A percentile compares a stretch with the other conserved stretches of the same genome.
These are phyloP conservation scores for Artemisia argyi DNA, from an alignment of 129 eudicot species.

Conservation along the genomic window DNA sequence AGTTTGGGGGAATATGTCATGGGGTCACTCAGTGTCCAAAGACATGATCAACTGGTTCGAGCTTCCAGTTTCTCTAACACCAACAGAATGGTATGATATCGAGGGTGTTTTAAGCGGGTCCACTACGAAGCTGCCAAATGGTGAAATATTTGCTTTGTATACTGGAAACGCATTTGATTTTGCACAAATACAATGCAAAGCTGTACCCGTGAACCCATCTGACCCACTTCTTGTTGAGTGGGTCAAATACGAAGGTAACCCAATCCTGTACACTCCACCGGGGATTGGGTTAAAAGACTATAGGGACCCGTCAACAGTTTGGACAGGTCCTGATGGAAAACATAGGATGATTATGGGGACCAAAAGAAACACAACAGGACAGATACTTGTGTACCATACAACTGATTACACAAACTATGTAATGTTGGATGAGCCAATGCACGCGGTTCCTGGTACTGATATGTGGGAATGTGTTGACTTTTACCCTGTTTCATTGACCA, in stretches of 20 bases:
- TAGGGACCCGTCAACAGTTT: constrained; percentile 88
- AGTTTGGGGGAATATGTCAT: constrained; percentile 87
- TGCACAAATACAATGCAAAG: constrained; percentile 72
- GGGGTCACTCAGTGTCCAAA: constrained; percentile 89
- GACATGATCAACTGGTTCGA: constrained; percentile 76
- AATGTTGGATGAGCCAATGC: constrained; percentile 56
- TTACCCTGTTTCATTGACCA: constrained; percentile 69
- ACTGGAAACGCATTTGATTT: constrained; percentile 59
- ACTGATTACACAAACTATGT: constrained; percentile 56
- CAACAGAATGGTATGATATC: constrained; percentile 71
- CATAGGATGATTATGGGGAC: constrained; percentile 80
- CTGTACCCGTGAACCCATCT: constrained; percentile 68
- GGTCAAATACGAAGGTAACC: constrained; percentile 74
- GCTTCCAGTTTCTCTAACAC: constrained; percentile 68
- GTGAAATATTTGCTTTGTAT: constrained; percentile 67
- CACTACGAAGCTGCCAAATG: constrained; percentile 74
- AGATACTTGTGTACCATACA: constrained; percentile 62
- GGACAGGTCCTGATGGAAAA: constrained; percentile 74
- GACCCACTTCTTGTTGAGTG: constrained; percentile 90
- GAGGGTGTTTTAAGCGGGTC: constrained; percentile 91
- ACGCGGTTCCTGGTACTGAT: constrained; percentile 81
- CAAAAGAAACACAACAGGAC: constrained; percentile 55
- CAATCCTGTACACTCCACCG: constrained; percentile 73
- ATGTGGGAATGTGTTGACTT: constrained; percentile 99
- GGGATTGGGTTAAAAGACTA: constrained; percentile 66